Conservation (phyloP, 495 filamentous ascomycete genomes). For the Acidiella bohemica region DNA sequence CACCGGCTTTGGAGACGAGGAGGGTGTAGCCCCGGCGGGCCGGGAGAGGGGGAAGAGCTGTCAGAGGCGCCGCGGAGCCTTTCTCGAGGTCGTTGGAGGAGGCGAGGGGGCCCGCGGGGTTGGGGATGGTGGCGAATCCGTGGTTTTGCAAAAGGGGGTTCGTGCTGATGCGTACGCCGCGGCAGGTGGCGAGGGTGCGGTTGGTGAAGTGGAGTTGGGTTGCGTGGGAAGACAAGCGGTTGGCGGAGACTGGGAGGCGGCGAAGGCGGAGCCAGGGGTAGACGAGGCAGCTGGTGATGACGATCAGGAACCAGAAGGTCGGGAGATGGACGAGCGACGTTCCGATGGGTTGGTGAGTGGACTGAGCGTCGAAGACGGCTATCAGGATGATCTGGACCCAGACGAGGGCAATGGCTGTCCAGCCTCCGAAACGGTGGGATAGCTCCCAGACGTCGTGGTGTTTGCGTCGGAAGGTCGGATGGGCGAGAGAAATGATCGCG, state of each 20-base stretch:
- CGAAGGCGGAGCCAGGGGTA: conserved; percentile 58
- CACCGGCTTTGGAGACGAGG: conserved; percentile 67
- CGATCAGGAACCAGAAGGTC: conserved; percentile 54
- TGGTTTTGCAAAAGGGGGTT: conserved; percentile 64
- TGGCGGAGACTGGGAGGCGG: conserved; percentile 44
- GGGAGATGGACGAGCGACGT: conserved; percentile 39
- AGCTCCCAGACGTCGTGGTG: conserved; percentile 55
- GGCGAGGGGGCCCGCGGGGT: background rate
- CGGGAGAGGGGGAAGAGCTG: too few species aligned
- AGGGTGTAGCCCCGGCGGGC: conserved; percentile 63
- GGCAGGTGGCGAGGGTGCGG: conserved; percentile 24
- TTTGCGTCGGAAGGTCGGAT: conserved; percentile 39
- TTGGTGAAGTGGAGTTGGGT: conserved; percentile 54
- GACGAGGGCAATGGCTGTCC: conserved; percentile 47
- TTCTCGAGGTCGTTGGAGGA: conserved; percentile 13
- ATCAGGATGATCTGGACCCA: conserved; percentile 37
- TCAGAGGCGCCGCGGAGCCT: too few species aligned
- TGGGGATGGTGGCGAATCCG: conserved; percentile 63
- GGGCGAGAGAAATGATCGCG: conserved; percentile 28
- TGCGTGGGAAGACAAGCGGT: conserved; percentile 55
- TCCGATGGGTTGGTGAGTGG: conserved; percentile 25
- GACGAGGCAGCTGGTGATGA: conserved; percentile 44
- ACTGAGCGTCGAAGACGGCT: conserved; percentile 22
- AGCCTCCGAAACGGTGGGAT: conserved; percentile 54
- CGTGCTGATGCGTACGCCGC: conserved; percentile 39